These are phyloP conservation scores for Diaporthe humulicola DNA, from an alignment of 2,329 filamentous ascomycete genomes.

Conservation along the genomic window DNA sequence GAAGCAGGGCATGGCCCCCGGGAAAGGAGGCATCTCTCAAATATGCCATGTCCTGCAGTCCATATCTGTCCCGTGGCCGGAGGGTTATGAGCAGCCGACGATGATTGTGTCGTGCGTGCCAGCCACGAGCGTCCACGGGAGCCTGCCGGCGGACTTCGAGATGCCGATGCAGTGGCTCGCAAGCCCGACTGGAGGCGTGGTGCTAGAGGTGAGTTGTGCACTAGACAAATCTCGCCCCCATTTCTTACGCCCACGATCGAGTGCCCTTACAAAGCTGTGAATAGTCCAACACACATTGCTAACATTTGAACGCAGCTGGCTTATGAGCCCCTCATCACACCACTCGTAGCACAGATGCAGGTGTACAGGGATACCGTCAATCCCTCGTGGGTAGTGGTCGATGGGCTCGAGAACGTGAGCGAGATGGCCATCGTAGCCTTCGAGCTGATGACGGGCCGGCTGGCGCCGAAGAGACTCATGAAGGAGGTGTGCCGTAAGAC, in stretches of 20 bases:
- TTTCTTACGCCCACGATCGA: neutral
- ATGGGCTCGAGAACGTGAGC: conserved; percentile 78
- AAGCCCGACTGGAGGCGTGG: conserved; percentile 79
- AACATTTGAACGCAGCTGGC: conserved; percentile 60
- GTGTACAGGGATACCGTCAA: conserved; percentile 60
- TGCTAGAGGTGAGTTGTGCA: conserved; percentile 67
- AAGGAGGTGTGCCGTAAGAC: conserved; percentile 65
- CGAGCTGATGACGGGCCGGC: conserved; percentile 80
- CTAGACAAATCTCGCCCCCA: neutral
- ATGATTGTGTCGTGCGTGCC: conserved; percentile 81
- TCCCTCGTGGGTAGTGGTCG: conserved; percentile 77
- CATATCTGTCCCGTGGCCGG: conserved; percentile 73
- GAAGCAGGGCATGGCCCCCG: conserved; percentile 48
- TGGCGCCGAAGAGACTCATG: conserved; percentile 78
- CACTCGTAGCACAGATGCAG: conserved; percentile 76
- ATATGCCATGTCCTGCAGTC: conserved; percentile 69
- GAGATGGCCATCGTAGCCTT: conserved; percentile 85
- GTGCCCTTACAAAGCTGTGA: neutral
- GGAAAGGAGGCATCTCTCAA: conserved; percentile 50
- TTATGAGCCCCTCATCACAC: conserved; percentile 79
- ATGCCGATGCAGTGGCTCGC: conserved; percentile 78
- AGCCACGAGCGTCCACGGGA: conserved; percentile 71
- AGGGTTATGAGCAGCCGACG: conserved; percentile 72
- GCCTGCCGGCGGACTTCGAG: conserved; percentile 75
- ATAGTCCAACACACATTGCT: neutral